A percentile compares a stretch with the other conserved stretches of the same genome.
Conservation (phyloP, 2,329 filamentous ascomycete genomes). For the Venturia aucupariae region DNA sequence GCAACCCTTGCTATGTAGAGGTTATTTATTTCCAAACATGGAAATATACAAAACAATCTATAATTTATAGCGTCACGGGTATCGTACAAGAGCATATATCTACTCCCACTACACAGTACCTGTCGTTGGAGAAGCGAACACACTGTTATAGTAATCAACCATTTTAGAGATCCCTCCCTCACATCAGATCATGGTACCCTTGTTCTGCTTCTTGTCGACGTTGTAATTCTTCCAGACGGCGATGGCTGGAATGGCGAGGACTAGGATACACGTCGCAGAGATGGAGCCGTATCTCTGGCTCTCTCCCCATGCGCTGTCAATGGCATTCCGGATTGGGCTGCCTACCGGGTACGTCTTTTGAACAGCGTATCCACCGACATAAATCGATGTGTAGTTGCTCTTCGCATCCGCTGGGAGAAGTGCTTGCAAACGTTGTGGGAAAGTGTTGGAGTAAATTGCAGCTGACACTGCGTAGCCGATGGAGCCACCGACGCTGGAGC, state of each 20-base stretch:
- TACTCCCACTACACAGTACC: too few relatives aligned
- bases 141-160: too few relatives aligned
- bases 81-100: too few relatives aligned
- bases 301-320: constrained; percentile 12
- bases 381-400: constrained; percentile 12
- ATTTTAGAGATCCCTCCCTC: not conserved
- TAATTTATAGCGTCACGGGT: too few relatives aligned
- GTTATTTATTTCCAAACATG: too few relatives aligned
- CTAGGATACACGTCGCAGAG: constrained; percentile 13
- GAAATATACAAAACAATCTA: too few relatives aligned
- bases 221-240: constrained; percentile 14
- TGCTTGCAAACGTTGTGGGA: constrained; percentile 14
- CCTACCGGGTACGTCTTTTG: constrained; percentile 14
- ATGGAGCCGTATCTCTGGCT: constrained; percentile 13
- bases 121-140: too few relatives aligned
- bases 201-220: constrained; percentile 17
- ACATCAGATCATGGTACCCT: constrained; percentile 16
- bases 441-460: constrained; percentile 26
- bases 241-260: constrained; percentile 6
- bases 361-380: constrained; percentile 7
- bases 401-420: constrained; percentile 11
- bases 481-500: constrained; percentile 23
- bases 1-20: too few relatives aligned
- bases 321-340: constrained; percentile 10
- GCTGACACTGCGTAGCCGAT: constrained; percentile 26